phyloP scores from a whole-genome alignment of 257 asterid species.

The Rhazya stricta region DNA sequence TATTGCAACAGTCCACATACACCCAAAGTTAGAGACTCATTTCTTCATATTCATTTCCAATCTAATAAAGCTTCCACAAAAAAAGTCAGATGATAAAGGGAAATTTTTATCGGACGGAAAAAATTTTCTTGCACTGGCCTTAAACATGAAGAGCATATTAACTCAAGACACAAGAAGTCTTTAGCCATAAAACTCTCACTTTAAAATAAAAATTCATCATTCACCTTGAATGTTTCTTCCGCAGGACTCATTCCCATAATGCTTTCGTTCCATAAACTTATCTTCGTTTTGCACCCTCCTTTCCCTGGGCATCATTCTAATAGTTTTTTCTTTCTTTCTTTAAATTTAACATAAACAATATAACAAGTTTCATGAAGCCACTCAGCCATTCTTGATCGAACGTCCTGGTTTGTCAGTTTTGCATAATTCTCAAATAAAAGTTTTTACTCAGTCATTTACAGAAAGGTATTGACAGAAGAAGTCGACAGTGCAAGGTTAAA shows the following conservation, averaged over 20 bases:
- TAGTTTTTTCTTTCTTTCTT: too few relatives aligned
- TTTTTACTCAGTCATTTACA: too few relatives aligned
- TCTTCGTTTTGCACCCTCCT: neutral
- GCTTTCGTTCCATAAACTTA: neutral
- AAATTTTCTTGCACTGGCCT: neutral
- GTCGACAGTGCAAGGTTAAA: neutral
- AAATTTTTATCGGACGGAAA: neutral
- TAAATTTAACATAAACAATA: too few relatives aligned
- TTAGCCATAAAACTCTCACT: neutral
- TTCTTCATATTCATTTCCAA: neutral
- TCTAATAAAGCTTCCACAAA: neutral
- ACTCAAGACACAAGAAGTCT: neutral
- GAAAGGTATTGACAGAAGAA: too few relatives aligned
- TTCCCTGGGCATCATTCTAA: neutral
- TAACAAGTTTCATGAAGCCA: neutral
- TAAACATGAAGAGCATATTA: neutral
- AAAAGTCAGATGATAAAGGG: neutral
- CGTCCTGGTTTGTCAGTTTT: neutral
- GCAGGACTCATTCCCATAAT: neutral
- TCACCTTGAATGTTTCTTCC: neutral
- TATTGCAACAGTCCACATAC: neutral
- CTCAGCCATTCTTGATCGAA: neutral
- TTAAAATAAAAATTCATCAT: neutral
- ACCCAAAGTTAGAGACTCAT: neutral
- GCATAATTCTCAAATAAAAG: too few relatives aligned